Evolutionary conservation across 352 stramenopile species (phyloP).

Genomic region (Phytophthora colocasiae): DNA sequence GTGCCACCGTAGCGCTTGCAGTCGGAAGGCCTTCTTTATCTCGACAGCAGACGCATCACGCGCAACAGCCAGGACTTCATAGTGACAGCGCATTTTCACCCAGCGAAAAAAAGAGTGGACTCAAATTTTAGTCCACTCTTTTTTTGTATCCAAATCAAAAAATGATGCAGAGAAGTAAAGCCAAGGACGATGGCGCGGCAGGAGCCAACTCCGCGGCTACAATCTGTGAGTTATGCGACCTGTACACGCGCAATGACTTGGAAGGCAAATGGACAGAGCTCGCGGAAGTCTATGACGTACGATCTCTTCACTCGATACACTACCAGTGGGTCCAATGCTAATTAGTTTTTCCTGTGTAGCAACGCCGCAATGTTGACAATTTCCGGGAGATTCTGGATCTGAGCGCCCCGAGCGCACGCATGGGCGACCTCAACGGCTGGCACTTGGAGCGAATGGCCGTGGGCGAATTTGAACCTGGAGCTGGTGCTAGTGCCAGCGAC

Average conservation of each 20-base stretch:
- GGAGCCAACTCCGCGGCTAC: conserved; percentile 30
- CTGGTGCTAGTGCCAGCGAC: conserved; percentile 40
- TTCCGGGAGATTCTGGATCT: conserved; percentile 79
- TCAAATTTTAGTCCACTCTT: neutral
- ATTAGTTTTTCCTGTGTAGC: conserved; percentile 32
- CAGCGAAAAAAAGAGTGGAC: conserved; percentile 10
- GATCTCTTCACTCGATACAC: conserved; percentile 12
- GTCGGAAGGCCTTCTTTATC: conserved; percentile 83
- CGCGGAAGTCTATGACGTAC: conserved; percentile 74
- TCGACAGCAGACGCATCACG: conserved; percentile 60
- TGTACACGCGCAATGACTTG: conserved; percentile 71
- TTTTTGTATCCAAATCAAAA: conserved; percentile 5
- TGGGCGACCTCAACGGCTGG: conserved; percentile 77
- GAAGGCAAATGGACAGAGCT: conserved; percentile 77
- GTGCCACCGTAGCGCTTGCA: conserved; percentile 82
- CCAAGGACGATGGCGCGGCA: conserved; percentile 37
- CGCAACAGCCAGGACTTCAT: conserved; percentile 79
- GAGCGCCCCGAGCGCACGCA: conserved; percentile 58
- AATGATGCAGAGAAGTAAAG: conserved; percentile 36
- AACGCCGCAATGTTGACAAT: conserved; percentile 83
- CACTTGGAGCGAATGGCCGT: conserved; percentile 86
- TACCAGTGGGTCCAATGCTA: neutral
- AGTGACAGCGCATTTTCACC: conserved; percentile 81
- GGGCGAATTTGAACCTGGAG: conserved; percentile 63
- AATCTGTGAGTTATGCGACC: conserved; percentile 64